Conservation (phyloP, 1,139 yeast species). For the Hemisphaericaspora subhashii region DNA sequence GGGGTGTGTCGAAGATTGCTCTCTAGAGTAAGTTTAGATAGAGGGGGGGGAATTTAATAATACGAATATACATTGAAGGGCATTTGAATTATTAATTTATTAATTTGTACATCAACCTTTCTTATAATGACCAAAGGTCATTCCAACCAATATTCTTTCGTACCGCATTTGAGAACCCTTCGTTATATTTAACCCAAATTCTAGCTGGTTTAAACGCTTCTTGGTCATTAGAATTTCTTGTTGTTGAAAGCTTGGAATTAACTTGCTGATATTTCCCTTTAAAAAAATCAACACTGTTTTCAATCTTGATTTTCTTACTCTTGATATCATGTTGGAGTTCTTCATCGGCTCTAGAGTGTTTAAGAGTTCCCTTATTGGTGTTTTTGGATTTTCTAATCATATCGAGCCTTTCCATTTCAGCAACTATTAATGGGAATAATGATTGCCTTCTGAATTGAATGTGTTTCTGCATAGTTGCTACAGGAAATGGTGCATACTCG, state of each 20-base stretch:
- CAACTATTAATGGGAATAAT: conserved; percentile 39
- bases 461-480: conserved; percentile 19
- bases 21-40: too few relatives aligned
- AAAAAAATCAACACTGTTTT: conserved; percentile 42
- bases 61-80: too few relatives aligned
- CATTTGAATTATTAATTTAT: too few relatives aligned
- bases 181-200: conserved; percentile 91
- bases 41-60: too few relatives aligned
- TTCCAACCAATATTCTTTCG: conserved; percentile 81
- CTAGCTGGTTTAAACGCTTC: conserved; percentile 28
- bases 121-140: conserved; percentile 64
- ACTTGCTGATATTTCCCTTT: conserved; percentile 37
- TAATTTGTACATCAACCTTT: too few relatives aligned
- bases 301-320: conserved; percentile 25
- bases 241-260: conserved; percentile 15
- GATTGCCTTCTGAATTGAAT: conserved; percentile 32
- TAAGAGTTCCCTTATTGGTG: conserved; percentile 31
- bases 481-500: conserved; percentile 19
- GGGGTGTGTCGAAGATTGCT: too few relatives aligned
- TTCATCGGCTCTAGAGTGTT: conserved; percentile 18
- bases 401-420: conserved; percentile 41
- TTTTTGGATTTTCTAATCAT: conserved; percentile 21
- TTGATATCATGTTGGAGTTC: conserved; percentile 23
- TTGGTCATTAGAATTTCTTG: conserved; percentile 10
- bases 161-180: conserved; percentile 94